Conservation (phyloP, 106 monocot genomes). For the Posidonia australis region DNA sequence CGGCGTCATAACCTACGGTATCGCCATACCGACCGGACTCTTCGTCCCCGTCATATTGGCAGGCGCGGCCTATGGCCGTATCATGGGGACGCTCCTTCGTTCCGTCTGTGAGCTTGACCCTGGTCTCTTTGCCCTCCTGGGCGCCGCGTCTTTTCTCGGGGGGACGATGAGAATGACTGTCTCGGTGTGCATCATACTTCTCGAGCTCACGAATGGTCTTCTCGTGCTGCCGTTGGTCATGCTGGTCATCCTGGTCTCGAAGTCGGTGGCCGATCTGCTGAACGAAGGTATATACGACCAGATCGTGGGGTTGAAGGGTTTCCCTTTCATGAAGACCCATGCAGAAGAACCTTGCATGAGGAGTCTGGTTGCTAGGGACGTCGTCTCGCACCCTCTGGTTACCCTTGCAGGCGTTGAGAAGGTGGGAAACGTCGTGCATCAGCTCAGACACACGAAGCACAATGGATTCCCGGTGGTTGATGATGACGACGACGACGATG, state of each 20-base stretch:
- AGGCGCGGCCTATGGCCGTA: conserved; percentile 50
- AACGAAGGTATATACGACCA: conserved; percentile 59
- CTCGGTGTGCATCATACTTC: conserved; percentile 53
- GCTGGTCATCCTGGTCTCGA: conserved; percentile 50
- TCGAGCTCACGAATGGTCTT: conserved; percentile 54
- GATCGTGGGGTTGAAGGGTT: conserved; percentile 53
- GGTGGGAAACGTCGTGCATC: conserved; percentile 26
- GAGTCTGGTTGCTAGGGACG: conserved; percentile 39
- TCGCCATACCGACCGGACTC: conserved; percentile 57
- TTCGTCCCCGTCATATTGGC: conserved; percentile 59
- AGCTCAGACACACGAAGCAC: conserved; percentile 28
- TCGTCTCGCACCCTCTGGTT: conserved; percentile 38
- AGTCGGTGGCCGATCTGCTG: conserved; percentile 47
- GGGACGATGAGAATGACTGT: conserved; percentile 73
- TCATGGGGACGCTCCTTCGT: conserved; percentile 27
- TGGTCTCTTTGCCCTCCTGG: conserved; percentile 44
- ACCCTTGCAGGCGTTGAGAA: conserved; percentile 34
- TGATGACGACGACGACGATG: conserved; percentile 25
- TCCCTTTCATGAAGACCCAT: conserved; percentile 48
- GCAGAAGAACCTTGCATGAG: conserved; percentile 49
- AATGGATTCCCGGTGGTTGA: conserved; percentile 54
- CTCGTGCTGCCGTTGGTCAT: conserved; percentile 54
- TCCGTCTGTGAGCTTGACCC: conserved; percentile 21
- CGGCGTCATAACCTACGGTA: conserved; percentile 48
- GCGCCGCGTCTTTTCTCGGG: conserved; percentile 54